phyloP scores from a whole-genome alignment of 164 flowering plant genomes.

The Aristolochia fimbriata region DNA sequence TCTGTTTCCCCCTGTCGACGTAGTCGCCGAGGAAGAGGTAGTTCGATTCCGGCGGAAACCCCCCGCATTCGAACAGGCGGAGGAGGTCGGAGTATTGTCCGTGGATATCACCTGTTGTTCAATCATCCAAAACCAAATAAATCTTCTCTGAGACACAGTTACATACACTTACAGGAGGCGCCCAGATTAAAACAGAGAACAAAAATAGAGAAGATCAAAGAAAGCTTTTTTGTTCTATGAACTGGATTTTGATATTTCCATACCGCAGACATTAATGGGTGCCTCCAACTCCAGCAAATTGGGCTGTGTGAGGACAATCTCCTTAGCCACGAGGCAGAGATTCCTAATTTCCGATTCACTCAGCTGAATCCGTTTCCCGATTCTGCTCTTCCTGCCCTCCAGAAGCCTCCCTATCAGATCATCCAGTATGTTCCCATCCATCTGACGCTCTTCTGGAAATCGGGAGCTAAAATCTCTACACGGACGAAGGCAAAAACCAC shows the following conservation, averaged over 20 bases:
- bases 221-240: no score
- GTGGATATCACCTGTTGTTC: slow-evolving; percentile 55
- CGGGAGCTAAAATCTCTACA: background rate
- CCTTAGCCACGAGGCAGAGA: slow-evolving; percentile 38
- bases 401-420: slow-evolving; percentile 34
- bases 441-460: slow-evolving; percentile 1
- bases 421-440: slow-evolving; percentile 35
- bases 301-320: slow-evolving; percentile 45
- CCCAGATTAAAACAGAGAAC: no score
- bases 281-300: slow-evolving; percentile 56
- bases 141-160: no score
- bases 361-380: slow-evolving; percentile 32
- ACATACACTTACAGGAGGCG: no score
- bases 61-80: slow-evolving; percentile 45
- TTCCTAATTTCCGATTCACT: slow-evolving; percentile 33
- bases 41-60: slow-evolving; percentile 47
- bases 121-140: background rate
- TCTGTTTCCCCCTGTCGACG: slow-evolving; percentile 53
- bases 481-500: background rate
- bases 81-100: slow-evolving; percentile 51
- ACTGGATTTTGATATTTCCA: background rate
- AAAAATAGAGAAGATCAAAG: no score
- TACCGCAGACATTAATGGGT: slow-evolving; percentile 60
- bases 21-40: slow-evolving; percentile 55
- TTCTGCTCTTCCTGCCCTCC: slow-evolving; percentile 32